A percentile compares a stretch with the other conserved stretches of the same genome.
phyloP scores from a whole-genome alignment of 1,139 yeast species.

The Lodderomyces beijingensis region DNA sequence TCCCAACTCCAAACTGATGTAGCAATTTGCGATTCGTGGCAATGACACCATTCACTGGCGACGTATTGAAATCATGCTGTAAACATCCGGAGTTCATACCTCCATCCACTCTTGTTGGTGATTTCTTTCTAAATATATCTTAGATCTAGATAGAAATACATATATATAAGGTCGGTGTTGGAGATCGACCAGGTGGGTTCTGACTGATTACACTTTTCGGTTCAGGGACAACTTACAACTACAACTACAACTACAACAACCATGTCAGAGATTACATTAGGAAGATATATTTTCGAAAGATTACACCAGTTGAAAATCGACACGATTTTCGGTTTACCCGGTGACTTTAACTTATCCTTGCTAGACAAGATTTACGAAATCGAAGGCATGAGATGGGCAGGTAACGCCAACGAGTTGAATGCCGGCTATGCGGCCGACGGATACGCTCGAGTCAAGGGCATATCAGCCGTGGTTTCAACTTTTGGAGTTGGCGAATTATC shows the following conservation, averaged over 20 bases:
- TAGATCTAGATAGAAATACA: no score
- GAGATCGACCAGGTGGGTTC: no score
- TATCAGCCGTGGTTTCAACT: constrained; percentile 37
- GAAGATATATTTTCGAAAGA: constrained; percentile 43
- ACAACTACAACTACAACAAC: constrained; percentile 1
- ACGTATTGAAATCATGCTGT: no score
- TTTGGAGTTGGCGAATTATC: constrained; percentile 43
- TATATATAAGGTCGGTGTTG: no score
- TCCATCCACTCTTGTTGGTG: no score
- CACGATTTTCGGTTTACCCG: constrained; percentile 42
- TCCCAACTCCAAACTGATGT: no score
- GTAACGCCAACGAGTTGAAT: constrained; percentile 42
- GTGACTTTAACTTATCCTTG: constrained; percentile 38
- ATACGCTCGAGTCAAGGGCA: constrained; percentile 36
- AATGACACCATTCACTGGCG: no score
- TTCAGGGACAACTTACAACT: no score
- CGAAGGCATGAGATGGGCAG: constrained; percentile 38
- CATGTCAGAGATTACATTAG: constrained; percentile 40
- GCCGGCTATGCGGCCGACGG: constrained; percentile 46
- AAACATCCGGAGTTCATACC: no score
- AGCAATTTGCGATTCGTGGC: no score
- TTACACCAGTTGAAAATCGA: constrained; percentile 38
- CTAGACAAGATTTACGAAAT: constrained; percentile 39
- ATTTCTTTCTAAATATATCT: no score
- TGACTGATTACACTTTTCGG: no score